Base-by-base conservation (phyloP, 345 rosid species). In the Carallia brachiata region DNA sequence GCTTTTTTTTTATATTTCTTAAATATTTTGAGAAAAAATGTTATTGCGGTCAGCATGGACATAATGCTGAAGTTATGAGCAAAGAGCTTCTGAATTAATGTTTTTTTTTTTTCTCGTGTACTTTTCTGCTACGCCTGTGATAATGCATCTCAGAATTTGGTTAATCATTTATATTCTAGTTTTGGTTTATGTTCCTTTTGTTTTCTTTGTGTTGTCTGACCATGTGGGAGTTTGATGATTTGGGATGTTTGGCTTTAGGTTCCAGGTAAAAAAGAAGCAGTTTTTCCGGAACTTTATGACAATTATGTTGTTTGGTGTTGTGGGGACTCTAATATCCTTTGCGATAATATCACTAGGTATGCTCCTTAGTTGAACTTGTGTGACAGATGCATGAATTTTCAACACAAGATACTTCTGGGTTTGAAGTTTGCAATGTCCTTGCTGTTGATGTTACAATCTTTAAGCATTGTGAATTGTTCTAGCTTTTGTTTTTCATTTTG, bases 231-330 rank as follows among this genome's bases (percentile, higher is more conserved):
- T 70, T 80, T 72, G 54, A 40, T 50, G 7, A 44, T 28, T 77
- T 61, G 30, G 40, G 32, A 31, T 50, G 40, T 72, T 27, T 48
- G 6, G 32, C 36, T 36, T 60, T 84, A 91, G 96, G 77, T 91
- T 94, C 79, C 96, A 87, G 77, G 91, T 94, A 15, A 94, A 94
- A 82, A 94, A 93, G 89, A 91, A 93, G 82, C 96, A 88, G 39
- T 93, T 91, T 80, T 93, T 93, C 74, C 86, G 84, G 62, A 93
- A 93, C 72, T 90, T 91, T 67, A 81, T 72, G 62, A 85, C 83
- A 31, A 94, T 94, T 76, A 81, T 70, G 66, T 48, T 84, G 61
- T 89, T 94, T 76, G 98, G 96, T 62, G 88, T 83, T 77, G 79
- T 86, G 69, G 98, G 97, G 61, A 87, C 96, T 70, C 54, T 91